Evolutionary conservation across 768 basidiomycete species (phyloP), one percentile per base, ranked within the genome.

Genomic region (Suillus placidus): DNA sequence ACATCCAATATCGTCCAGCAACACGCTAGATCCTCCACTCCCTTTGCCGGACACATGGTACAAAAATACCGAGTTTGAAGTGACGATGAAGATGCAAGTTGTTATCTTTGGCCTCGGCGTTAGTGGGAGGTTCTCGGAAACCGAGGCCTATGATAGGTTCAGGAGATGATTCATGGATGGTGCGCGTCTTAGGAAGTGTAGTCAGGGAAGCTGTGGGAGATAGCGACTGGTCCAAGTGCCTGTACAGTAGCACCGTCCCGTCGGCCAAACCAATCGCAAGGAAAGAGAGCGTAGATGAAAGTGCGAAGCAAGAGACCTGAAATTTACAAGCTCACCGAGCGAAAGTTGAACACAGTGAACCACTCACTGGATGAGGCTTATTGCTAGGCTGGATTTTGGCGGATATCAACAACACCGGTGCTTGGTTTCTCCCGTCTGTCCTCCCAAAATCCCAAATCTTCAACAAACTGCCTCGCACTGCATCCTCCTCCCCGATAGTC

Each of bases 81-180:
- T 98, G n/a, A 91, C 90, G 52, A 99, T 90, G 75, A 95, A 98
- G 83, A 71, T 87, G 86, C 18, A 87, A 72, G 26, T 82, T 80
- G n/a, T 75, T 71, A 6, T 81, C 78, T 13, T 45, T 66, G 3
- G 66, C 61, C 4, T 54, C 55, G 4, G 60, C 32, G 37, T 47
- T 12, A 47, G 67, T 34, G 26, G 16, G 75, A 77, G 0, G 89
- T 83, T 73, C 93, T 90, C 23, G 86, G 79, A 99, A 97, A 0
- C 94, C 95, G 2, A 99, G 85, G 4, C 93, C 95, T 0, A 96
- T 98, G 63, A 99, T 89, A 1, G 97, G 95, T 72, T 99, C 96
- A 0, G 87, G 84, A 0, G 89, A 82, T 3, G 90, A 89, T 71
- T 98, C 94, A 72, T 94, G 93, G 3, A 99, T 81, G 0, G 88